Conservation (phyloP, 495 filamentous ascomycete genomes). For the Usnea hakonensis region DNA sequence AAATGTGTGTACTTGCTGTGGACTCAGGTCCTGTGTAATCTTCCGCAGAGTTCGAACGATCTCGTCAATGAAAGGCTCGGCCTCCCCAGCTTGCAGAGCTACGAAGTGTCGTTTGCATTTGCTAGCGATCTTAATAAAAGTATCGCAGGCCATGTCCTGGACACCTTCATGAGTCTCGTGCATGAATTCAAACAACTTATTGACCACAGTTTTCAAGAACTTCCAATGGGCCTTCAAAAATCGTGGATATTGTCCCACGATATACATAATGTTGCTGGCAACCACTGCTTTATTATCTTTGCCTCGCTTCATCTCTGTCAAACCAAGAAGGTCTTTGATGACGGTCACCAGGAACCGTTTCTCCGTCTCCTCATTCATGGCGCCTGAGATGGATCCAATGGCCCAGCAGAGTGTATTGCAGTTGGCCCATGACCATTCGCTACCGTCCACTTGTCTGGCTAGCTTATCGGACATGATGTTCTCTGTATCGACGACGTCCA, state of each 20-base stretch:
- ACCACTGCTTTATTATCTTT: conserved; percentile 99
- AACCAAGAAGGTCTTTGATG: conserved; percentile 95
- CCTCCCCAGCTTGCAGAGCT: conserved; percentile 87
- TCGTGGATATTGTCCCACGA: conserved; percentile 95
- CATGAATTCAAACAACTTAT: conserved; percentile 99
- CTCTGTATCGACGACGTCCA: conserved; percentile 96
- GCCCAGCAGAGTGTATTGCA: conserved; percentile 99
- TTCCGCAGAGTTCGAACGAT: conserved; percentile 91
- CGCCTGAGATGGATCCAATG: conserved; percentile 95
- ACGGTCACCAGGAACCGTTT: conserved; percentile 97
- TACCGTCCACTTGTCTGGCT: conserved; percentile 83
- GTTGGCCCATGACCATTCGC: conserved; percentile 98
- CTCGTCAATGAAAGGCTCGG: conserved; percentile 95
- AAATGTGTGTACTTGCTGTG: conserved; percentile 97
- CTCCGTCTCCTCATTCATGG: conserved; percentile 99
- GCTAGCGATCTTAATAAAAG: conserved; percentile 99
- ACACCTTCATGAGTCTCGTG: conserved; percentile 99
- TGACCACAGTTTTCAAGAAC: conserved; percentile 98
- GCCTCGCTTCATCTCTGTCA: conserved; percentile 97
- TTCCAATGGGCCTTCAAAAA: conserved; percentile 99
- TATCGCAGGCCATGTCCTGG: conserved; percentile 99
- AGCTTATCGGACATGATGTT: conserved; percentile 99
- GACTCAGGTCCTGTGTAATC: conserved; percentile 89
- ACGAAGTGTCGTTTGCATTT: conserved; percentile 98
- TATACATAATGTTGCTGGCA: conserved; percentile 99